These are phyloP conservation scores for Kluyveromyces lactis DNA, from an alignment of 805 yeast genomes.

Conservation along the genomic window DNA sequence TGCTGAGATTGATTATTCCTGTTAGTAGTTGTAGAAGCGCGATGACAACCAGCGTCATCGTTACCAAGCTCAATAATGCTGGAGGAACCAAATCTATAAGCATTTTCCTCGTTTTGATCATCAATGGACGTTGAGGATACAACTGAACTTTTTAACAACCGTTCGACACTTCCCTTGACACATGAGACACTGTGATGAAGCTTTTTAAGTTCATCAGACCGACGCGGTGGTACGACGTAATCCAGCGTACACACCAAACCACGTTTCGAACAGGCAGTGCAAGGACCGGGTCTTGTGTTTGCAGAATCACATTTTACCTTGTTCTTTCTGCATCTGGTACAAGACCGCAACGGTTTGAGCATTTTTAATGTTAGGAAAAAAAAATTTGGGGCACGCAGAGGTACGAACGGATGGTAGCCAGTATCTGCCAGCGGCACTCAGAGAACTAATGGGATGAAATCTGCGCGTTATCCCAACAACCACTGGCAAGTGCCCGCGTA, in stretches of 20 bases:
- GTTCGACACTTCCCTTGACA: slow-evolving; percentile 7
- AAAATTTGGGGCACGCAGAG: too few species aligned
- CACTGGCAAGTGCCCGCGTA: too few species aligned
- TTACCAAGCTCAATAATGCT: too few species aligned
- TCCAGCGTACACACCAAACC: slow-evolving; percentile 48
- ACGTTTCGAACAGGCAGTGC: slow-evolving; percentile 47
- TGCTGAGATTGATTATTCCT: not conserved
- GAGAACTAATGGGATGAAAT: too few species aligned
- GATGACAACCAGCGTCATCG: too few species aligned
- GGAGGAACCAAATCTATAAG: too few species aligned
- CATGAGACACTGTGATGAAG: slow-evolving; percentile 26
- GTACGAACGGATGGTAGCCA: too few species aligned
- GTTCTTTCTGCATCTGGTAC: slow-evolving; percentile 56
- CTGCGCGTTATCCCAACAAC: too few species aligned
- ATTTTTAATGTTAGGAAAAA: slow-evolving; percentile 11
- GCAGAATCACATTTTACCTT: slow-evolving; percentile 59
- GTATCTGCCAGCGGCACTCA: too few species aligned
- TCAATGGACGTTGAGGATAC: too few species aligned
- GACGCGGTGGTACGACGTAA: slow-evolving; percentile 43
- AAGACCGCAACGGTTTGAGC: slow-evolving; percentile 41
- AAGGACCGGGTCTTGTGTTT: slow-evolving; percentile 43
- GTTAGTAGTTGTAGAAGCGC: too few species aligned
- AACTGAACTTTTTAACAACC: not conserved
- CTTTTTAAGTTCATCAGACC: slow-evolving; percentile 34
- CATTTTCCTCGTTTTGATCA: too few species aligned